Base-by-base conservation (phyloP, 441 rosid species). In the Bocquillonia castaneifolia region DNA sequence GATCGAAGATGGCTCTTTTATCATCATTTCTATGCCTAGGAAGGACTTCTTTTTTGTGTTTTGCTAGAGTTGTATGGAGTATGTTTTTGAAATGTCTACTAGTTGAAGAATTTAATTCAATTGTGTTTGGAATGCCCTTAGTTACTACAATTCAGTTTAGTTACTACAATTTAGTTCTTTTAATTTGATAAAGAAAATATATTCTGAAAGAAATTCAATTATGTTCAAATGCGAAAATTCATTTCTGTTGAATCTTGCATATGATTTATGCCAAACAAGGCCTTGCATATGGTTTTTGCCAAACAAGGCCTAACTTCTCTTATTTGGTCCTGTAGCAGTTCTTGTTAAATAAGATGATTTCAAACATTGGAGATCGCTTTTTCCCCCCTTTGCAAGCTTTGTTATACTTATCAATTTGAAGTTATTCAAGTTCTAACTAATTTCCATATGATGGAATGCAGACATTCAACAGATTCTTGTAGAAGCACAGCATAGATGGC, bases 401-500 rank as follows among this genome's bases (percentile, higher is more conserved):
- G 10, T 29, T 59, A 45, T 51, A 37, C 34, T 57, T 64, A 2
- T 59, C n/a, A 64, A 44, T 60, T 54, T 61, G 62, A 28, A 37
- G 57, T 44, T 64, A 39, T 39, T 47, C 5, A 50, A 64, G 22
- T 47, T 25, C 3, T 4, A n/a, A 2, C 20, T 65, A 18, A 62
- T 56, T 70, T 61, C 59, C 28, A 52, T 47, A 15, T 57, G 59
- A 60, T 68, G 72, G 56, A 70, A 17, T 73, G 80, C 88, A 91
- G 97, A 88, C 81, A 86, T 93, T 69, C 80, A 80, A 63, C 97
- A 88, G 67, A 73, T 93, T 79, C 85, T 89, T 29, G 10, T 76
- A 42, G 96, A 91, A 78, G 99, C 99, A 37, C 85, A 90, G 10
- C 77, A 83, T 72, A 81, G 99, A 73, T 93, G 99, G 99, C 83